Evolutionary conservation across 2,329 filamentous ascomycete species (phyloP), one percentile per base, ranked within the genome.

Genomic region (Claviceps cyperi): DNA sequence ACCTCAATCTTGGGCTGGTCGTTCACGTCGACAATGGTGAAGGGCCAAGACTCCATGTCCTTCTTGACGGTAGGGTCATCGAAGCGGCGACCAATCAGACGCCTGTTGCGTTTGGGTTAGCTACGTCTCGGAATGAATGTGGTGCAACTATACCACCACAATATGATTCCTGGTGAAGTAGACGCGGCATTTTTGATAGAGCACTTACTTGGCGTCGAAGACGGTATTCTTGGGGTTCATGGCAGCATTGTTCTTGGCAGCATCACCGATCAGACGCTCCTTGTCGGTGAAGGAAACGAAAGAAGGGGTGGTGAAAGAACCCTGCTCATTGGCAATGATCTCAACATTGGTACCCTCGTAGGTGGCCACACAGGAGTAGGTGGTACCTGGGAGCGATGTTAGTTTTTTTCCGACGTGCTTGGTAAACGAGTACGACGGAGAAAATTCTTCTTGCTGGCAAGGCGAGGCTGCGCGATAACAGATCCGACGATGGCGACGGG

Each of bases 311-410:
- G 92, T 97, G 77, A 95, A 95, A 76, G 82, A 90, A 80, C 91
- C 91, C 83, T 97, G 91, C 81, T 97, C 91, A 77, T 97, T 97
- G 84, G 91, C 91, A 72, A 97, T 96, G 80, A 98, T 98, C 74
- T 98, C 92, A 71, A 97, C 91, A 83, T 95, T 96, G 79, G 81
- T 91, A 71, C 92, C 92, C 77, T 97, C 92, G 77, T 97, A 98
- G 74, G 86, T 94, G 75, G 92, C 92, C 76, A 97, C 92, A 75
- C 92, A 98, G 67, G 92, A 97, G 83, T 98, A 98, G 73, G 92
- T 98, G 64, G 92, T 98, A 74, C 92, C 91, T 96, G 63, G 58
- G 53, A 35, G 5, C 14, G 14, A 24, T 19, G 40, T 49, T n/a
- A 49, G 47, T 35, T n/a, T 24, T 24, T 32, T 5, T 7, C 5